Evolutionary conservation across 2,329 filamentous ascomycete genomes (phyloP).

Genomic region (Coniochaeta hoffmannii): DNA sequence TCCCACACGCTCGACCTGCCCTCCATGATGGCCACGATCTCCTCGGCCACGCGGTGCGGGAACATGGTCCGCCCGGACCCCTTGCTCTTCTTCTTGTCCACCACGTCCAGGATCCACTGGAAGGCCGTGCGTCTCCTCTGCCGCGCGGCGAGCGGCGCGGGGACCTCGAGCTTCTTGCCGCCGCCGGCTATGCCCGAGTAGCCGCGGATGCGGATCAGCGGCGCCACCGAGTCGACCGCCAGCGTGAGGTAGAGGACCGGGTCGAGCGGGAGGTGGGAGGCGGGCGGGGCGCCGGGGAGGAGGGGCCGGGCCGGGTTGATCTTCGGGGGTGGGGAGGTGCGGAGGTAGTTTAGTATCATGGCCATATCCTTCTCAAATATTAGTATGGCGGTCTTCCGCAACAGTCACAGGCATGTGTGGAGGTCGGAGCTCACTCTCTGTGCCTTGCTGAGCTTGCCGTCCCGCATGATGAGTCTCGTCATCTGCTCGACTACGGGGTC

Average conservation of each 20-base stretch:
- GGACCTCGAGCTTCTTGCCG: conserved; percentile 76
- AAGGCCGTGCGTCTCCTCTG: conserved; percentile 75
- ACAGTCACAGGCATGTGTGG: no score
- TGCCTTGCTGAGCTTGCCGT: conserved; percentile 86
- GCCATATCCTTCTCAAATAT: conserved; percentile 64
- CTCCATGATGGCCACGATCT: conserved; percentile 82
- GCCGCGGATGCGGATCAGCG: conserved; percentile 71
- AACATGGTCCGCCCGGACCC: conserved; percentile 67
- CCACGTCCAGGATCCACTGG: conserved; percentile 82
- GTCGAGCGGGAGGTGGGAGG: conserved; percentile 76
- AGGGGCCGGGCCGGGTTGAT: conserved; percentile 64
- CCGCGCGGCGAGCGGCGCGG: conserved; percentile 65
- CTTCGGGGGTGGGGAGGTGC: conserved; percentile 73
- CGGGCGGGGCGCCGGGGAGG: conserved; percentile 68
- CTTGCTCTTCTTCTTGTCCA: conserved; percentile 66
- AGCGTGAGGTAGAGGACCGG: conserved; percentile 84
- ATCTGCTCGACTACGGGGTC: conserved; percentile 80
- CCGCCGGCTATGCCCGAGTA: conserved; percentile 77
- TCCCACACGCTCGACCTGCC: conserved; percentile 82
- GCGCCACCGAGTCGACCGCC: conserved; percentile 87
- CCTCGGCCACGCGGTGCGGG: conserved; percentile 72
- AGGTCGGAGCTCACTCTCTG: conserved; percentile 58
- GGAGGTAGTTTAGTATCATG: conserved; percentile 73
- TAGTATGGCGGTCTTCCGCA: conserved; percentile 2
- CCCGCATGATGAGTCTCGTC: conserved; percentile 82